Percentiles rank a stretch among this genome's conserved stretches.
Evolutionary conservation across 176 grass and related monocot genomes (phyloP).

Genomic region (sorghum (Sorghum bicolor)): DNA sequence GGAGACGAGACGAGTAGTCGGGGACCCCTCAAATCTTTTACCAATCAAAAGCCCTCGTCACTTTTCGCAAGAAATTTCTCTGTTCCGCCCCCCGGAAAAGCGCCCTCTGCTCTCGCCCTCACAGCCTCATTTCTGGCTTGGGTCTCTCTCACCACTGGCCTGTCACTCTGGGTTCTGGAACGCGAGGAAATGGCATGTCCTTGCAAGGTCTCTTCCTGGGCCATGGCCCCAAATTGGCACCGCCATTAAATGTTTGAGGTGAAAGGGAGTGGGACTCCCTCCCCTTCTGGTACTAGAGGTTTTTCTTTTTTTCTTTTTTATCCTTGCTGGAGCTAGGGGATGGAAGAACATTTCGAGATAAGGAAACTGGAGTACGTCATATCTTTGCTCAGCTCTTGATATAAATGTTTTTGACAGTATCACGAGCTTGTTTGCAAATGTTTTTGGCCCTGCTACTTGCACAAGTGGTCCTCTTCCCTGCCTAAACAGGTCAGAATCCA

Average conservation of each 20-base stretch:
- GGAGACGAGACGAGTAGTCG: not conserved
- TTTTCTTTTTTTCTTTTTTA: not conserved
- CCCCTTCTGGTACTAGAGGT: not conserved
- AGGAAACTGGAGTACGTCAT: not conserved
- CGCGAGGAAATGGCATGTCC: conserved; percentile 26
- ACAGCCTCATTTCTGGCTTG: conserved; percentile 3
- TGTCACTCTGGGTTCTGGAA: conserved; percentile 38
- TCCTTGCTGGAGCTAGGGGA: conserved; percentile 22
- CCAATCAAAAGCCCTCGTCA: conserved; percentile 20
- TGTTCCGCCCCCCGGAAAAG: not conserved
- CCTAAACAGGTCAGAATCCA: not conserved
- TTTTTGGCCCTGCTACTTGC: not conserved
- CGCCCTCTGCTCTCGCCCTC: not conserved
- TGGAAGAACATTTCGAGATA: not conserved
- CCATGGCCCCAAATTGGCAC: conserved; percentile 30
- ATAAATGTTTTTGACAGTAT: not conserved
- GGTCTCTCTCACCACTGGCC: conserved; percentile 22
- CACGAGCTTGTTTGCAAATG: conserved; percentile 6
- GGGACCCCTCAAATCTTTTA: conserved; percentile 30
- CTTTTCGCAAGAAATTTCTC: conserved; percentile 41
- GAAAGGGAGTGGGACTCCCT: not conserved
- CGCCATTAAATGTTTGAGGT: conserved; percentile 37
- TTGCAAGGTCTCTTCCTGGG: conserved; percentile 33
- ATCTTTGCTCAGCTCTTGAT: not conserved
- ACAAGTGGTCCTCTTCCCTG: conserved; percentile 1